phyloP scores from a whole-genome alignment of 2,329 filamentous ascomycete genomes.

The Fusarium ramigenum region DNA sequence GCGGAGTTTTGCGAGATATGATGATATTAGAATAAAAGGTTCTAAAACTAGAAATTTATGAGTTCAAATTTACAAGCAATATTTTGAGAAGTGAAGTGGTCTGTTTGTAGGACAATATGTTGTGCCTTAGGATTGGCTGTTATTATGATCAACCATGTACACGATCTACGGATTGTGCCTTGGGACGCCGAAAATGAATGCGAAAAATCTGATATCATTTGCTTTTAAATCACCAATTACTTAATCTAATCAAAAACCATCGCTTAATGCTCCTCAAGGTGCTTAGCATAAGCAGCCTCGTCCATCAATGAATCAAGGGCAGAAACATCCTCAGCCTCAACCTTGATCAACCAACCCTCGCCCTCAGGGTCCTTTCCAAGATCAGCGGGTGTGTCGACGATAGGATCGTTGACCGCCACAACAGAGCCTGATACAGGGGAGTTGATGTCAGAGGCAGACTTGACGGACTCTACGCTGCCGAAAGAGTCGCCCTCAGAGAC shows the following conservation, averaged over 20 bases:
- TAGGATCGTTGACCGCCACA: slow-evolving; percentile 68
- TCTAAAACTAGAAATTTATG: slow-evolving; percentile 9
- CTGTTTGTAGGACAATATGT: too few species aligned
- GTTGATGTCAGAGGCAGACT: slow-evolving; percentile 90
- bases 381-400: slow-evolving; percentile 40
- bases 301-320: slow-evolving; percentile 74
- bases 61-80: not conserved
- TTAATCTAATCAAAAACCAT: not conserved
- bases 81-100: not conserved
- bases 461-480: slow-evolving; percentile 91
- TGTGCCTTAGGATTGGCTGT: too few species aligned
- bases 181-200: not conserved
- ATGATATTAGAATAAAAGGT: slow-evolving; percentile 19
- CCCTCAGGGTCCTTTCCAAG: slow-evolving; percentile 81
- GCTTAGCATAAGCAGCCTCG: slow-evolving; percentile 67
- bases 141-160: too few species aligned
- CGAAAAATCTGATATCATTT: slow-evolving; percentile 26
- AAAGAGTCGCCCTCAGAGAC: slow-evolving; percentile 78
- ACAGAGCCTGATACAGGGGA: slow-evolving; percentile 79
- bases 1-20: slow-evolving; percentile 26
- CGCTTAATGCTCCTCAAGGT: slow-evolving; percentile 28
- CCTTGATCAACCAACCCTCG: slow-evolving; percentile 84
- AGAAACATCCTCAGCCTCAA: slow-evolving; percentile 69
- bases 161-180: not conserved
- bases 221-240: slow-evolving; percentile 30